phyloP scores from a whole-genome alignment of 345 rosid genomes.

The Acer negundo region DNA sequence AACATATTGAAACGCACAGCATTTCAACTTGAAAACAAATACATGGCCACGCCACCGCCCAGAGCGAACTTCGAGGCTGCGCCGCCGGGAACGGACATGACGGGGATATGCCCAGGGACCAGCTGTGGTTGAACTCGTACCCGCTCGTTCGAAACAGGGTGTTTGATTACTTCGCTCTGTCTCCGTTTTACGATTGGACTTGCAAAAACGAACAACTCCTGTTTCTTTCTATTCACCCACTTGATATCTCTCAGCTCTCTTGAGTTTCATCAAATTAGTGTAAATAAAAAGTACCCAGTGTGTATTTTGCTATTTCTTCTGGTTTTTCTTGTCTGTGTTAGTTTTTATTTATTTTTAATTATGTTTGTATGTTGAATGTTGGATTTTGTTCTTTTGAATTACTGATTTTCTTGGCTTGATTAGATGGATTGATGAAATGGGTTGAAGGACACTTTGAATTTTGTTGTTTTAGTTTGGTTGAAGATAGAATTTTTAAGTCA shows the following conservation, averaged over 20 bases:
- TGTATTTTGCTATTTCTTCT: background rate
- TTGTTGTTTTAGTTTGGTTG: background rate
- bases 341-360: no score
- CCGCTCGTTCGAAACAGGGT: slow-evolving; percentile 85
- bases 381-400: background rate
- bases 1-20: no score
- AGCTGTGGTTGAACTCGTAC: slow-evolving; percentile 85
- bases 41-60: slow-evolving; percentile 39
- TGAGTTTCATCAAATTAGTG: slow-evolving; percentile 32
- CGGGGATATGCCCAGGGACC: slow-evolving; percentile 93
- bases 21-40: background rate
- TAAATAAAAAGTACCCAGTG: background rate
- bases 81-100: slow-evolving; percentile 86
- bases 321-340: background rate
- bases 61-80: slow-evolving; percentile 46
- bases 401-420: background rate
- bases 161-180: slow-evolving; percentile 93
- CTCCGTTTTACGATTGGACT: slow-evolving; percentile 81
- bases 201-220: slow-evolving; percentile 90
- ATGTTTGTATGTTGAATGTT: background rate
- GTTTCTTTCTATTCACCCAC: slow-evolving; percentile 73
- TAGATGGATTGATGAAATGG: background rate
- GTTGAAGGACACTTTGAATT: background rate
- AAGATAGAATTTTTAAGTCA: no score
- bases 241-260: slow-evolving; percentile 83